These are phyloP conservation scores for Oryza nivara DNA, from an alignment of 176 grass and related monocot species.

Conservation along the genomic window DNA sequence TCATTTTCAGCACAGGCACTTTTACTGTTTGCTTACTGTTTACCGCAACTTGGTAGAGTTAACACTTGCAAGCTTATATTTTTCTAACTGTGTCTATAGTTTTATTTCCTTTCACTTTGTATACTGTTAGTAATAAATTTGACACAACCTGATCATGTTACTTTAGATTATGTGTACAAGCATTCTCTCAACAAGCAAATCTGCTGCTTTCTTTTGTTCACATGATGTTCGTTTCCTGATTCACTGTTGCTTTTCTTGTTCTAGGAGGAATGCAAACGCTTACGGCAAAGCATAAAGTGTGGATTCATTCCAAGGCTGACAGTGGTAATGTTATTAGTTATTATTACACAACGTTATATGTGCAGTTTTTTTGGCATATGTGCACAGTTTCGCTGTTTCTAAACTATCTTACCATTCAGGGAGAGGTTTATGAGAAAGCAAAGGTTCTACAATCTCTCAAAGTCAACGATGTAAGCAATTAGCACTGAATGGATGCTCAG, in stretches of 20 bases:
- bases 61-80: constrained; percentile 6
- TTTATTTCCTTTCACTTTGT: constrained; percentile 26
- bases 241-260: constrained; percentile 47
- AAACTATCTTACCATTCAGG: constrained; percentile 65
- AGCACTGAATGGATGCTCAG: constrained; percentile 7
- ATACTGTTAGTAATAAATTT: constrained; percentile 18
- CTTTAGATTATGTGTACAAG: background rate
- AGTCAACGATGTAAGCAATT: constrained; percentile 94
- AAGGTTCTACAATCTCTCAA: constrained; percentile 74
- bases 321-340: constrained; percentile 66
- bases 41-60: constrained; percentile 13
- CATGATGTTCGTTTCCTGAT: constrained; percentile 38
- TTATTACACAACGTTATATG: constrained; percentile 8
- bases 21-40: background rate
- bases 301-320: constrained; percentile 87
- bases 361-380: constrained; percentile 15
- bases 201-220: constrained; percentile 11
- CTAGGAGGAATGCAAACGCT: constrained; percentile 98
- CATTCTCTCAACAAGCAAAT: constrained; percentile 19
- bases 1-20: constrained; percentile 20
- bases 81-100: background rate
- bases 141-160: constrained; percentile 10
- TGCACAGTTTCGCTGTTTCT: constrained; percentile 21
- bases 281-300: constrained; percentile 99
- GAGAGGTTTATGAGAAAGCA: constrained; percentile 96